phyloP scores from a whole-genome alignment of 352 stramenopile genomes.

The Phytophthora parvispora region DNA sequence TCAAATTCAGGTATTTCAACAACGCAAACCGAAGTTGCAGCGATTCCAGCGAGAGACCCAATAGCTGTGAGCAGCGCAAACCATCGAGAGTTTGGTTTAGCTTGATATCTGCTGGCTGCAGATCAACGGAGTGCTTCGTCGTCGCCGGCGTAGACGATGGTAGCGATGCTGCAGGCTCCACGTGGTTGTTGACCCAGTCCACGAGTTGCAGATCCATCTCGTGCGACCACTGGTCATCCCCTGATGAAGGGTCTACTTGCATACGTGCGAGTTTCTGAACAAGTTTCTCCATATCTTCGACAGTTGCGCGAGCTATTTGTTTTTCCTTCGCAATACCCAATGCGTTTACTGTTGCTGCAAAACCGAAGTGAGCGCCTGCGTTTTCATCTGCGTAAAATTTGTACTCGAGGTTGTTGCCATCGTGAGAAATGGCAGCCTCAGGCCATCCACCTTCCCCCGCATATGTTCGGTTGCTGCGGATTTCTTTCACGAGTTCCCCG shows the following conservation, averaged over 20 bases:
- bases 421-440: constrained; percentile 54
- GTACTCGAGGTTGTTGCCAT: constrained; percentile 73
- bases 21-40: constrained; percentile 85
- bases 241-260: constrained; percentile 7
- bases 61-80: constrained; percentile 74
- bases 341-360: constrained; percentile 68
- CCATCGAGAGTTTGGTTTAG: constrained; percentile 78
- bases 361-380: constrained; percentile 57
- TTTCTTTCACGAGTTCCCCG: constrained; percentile 28
- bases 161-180: constrained; percentile 55
- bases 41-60: constrained; percentile 62
- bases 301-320: constrained; percentile 61
- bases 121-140: constrained; percentile 57
- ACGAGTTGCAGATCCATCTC: constrained; percentile 88
- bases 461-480: constrained; percentile 41
- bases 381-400: constrained; percentile 72
- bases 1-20: constrained; percentile 87
- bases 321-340: constrained; percentile 71
- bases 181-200: constrained; percentile 88
- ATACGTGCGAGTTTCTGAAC: constrained; percentile 33
- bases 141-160: constrained; percentile 23
- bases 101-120: constrained; percentile 79
- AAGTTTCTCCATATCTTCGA: constrained; percentile 49
- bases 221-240: constrained; percentile 52
- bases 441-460: constrained; percentile 61